Conservation (phyloP, 2,329 filamentous ascomycete genomes). For the Mycosphaerelloides madeirae region DNA sequence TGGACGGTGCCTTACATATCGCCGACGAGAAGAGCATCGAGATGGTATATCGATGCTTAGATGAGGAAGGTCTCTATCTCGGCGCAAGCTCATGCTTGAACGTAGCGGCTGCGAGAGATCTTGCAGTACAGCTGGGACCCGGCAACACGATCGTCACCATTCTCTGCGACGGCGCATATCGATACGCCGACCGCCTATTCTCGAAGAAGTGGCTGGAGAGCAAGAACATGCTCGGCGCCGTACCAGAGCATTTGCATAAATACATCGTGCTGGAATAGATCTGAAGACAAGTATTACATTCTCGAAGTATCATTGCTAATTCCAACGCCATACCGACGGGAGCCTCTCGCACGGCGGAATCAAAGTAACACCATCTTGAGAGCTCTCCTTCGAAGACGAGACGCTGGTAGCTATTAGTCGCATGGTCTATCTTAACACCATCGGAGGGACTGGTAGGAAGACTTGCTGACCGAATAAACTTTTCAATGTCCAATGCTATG, state of each 20-base stretch:
- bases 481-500: too few relatives aligned
- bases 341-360: too few relatives aligned
- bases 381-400: too few relatives aligned
- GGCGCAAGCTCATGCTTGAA: constrained; percentile 92
- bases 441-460: too few relatives aligned
- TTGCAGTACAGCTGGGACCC: constrained; percentile 82
- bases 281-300: background rate
- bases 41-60: constrained; percentile 95
- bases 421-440: too few relatives aligned
- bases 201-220: constrained; percentile 82
- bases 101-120: constrained; percentile 89
- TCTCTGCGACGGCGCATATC: constrained; percentile 92
- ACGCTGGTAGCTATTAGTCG: too few relatives aligned
- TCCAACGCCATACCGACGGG: too few relatives aligned
- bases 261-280: constrained; percentile 82
- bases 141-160: constrained; percentile 91
- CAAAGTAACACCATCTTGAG: too few relatives aligned
- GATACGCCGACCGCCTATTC: constrained; percentile 92
- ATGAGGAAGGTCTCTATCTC: constrained; percentile 92
- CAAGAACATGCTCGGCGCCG: constrained; percentile 75
- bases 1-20: constrained; percentile 82
- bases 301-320: too few relatives aligned
- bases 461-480: too few relatives aligned
- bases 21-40: constrained; percentile 90
- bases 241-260: constrained; percentile 81